Evolutionary conservation across 345 rosid genomes (phyloP), one percentile per base, ranked within the genome.

Genomic region (Mangifera indica): DNA sequence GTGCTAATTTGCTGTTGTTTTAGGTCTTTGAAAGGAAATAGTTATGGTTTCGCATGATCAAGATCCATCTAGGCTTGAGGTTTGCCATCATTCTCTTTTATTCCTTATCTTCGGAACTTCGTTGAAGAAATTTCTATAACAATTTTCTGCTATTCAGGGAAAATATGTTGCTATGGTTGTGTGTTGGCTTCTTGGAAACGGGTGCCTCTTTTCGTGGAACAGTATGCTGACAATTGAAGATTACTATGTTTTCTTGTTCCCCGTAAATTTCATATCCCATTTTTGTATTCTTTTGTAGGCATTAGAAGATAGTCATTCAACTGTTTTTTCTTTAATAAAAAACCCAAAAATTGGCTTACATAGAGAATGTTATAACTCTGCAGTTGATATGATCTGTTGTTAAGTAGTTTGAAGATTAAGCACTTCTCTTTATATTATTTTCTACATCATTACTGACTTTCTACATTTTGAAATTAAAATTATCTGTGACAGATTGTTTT

Each of bases 191-290:
- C 91, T 93, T 0, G 98, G 97, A 42, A 54, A 81, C 45, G 97
- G 97, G n/a, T 85, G 87, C 77, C 93, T 93, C 37, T 75, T 91
- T 69, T 72, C 98, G 22, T 91, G 98, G 94, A 88, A 91, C 75
- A 88, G 96, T 73, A 87, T 90, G 94, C 70, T 93, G 58, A 91
- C 89, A 44, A 88, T 91, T 25, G 85, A 78, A 72, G 97, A 93
- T 73, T 89, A 93, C 72, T 88, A 91, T 46, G 72, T 9, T 21
- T 65, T 67, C 72, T 55, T 91, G 77, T 93, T 89, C 25, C 97
- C 94, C 74, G 97, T 93, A 85, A 57, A 63, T 45, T 2, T 46
- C 22, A 56, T 56, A 20, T 49, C 69, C 54, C 10, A 2, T 17
- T 49, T 44, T 63, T 58, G 48, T 49, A 3, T 60, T 58, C 20